Percentiles rank a stretch among this genome's conserved stretches.
These are phyloP conservation scores for Heimioporus retisporus DNA, from an alignment of 1,284 basidiomycete genomes.

Conservation along the genomic window DNA sequence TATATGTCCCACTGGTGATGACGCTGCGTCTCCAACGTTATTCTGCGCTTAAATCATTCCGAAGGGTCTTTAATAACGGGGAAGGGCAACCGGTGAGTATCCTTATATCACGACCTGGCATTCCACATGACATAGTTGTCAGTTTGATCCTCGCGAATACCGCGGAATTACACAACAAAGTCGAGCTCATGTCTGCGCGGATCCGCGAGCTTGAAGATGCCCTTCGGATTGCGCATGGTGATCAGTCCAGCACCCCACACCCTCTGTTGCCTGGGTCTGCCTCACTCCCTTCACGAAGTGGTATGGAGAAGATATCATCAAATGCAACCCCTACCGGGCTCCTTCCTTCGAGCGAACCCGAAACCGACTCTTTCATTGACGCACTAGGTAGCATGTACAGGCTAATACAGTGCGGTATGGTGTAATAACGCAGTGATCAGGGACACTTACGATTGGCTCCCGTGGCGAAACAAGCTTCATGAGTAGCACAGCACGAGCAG, in stretches of 20 bases:
- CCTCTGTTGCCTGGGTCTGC: conserved; percentile 49
- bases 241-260: conserved; percentile 58
- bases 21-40: conserved; percentile 19
- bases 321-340: background rate
- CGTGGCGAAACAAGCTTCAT: conserved; percentile 67
- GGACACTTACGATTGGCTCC: conserved; percentile 67
- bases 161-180: conserved; percentile 72
- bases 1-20: conserved; percentile 75
- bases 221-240: conserved; percentile 58
- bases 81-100: conserved; percentile 59
- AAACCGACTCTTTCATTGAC: conserved; percentile 62
- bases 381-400: conserved; percentile 58
- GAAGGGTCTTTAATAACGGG: conserved; percentile 65
- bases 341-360: conserved; percentile 27
- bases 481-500: conserved; percentile 71
- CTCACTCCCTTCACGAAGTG: conserved; percentile 33
- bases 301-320: conserved; percentile 11
- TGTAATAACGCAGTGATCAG: conserved; percentile 41
- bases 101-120: background rate
- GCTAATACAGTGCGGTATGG: background rate
- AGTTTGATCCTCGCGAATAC: conserved; percentile 73
- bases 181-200: conserved; percentile 63
- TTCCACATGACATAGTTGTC: background rate
- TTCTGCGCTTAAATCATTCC: conserved; percentile 16
- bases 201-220: conserved; percentile 70